Base-by-base conservation (phyloP, 805 yeast species). In the Metschnikowia kunwiensis region DNA sequence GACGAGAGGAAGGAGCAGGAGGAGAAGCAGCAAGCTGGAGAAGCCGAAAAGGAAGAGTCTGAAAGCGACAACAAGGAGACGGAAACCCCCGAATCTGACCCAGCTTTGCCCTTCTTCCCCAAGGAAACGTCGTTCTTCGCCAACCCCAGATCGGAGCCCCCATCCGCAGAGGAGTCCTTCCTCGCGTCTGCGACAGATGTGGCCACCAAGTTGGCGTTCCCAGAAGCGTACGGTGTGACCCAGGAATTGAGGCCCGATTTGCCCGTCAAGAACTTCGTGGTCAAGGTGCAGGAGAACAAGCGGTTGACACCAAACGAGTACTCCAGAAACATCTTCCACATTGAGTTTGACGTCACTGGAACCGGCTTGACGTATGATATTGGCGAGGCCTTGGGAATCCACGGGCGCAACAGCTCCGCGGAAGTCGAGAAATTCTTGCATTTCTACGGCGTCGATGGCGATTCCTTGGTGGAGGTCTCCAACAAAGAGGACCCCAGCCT, bases 341-440 rank as follows among this genome's bases (percentile, higher is more conserved):
- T 91, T 50, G 97, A 91, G 66, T 87, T 91, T 50, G 97, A 91
- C 58, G 77, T 82, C 56, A 64, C 88, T 30, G 95, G 94, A 35
- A 88, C 97, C 24, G 96, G 95, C 17, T 71, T 91, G 57, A 86
- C 78, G 32, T 91, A 91, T 59, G 93, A 82, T 46, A 87, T 91
- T 56, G 97, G 97, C 59, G 97, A 91, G 71, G 96, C 97, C 14
- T 76, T 91, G 43, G 97, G 97, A 55, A 77, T 91, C 42, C 97
- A 91, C 54, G 96, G 95, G 32, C 80, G 91, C 56, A 91, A 91
- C 68, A 74, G 78, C 50, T 58, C 71, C 26, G 73, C 65, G 12
- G 74, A 68, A 24, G 96, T 89, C 35, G 75, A 70, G 29, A 72
- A 73, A 46, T 91, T 91, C 63, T 72, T 91, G 50, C 52, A 68